phyloP scores from a whole-genome alignment of 192 early-diverging fungal species.

The Linnemannia elongata region DNA sequence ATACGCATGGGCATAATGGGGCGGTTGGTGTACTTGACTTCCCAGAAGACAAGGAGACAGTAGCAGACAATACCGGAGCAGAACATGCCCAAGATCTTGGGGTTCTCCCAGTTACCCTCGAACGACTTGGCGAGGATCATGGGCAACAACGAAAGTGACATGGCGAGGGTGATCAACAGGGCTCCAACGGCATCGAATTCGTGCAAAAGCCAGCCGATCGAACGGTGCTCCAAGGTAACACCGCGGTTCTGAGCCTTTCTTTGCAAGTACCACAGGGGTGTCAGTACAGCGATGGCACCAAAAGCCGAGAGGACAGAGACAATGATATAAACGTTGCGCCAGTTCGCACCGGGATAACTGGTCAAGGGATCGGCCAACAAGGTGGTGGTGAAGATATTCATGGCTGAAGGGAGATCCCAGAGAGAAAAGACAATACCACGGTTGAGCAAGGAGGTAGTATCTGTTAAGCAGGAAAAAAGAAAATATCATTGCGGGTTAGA shows the following conservation, averaged over 20 bases:
- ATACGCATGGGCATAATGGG: slow-evolving; percentile 56
- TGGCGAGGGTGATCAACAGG: slow-evolving; percentile 35
- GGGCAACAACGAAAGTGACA: slow-evolving; percentile 39
- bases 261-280: slow-evolving; percentile 49
- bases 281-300: slow-evolving; percentile 37
- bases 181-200: slow-evolving; percentile 52
- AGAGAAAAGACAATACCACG: slow-evolving; percentile 50
- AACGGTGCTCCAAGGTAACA: background rate
- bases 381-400: slow-evolving; percentile 36
- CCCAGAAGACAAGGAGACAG: slow-evolving; percentile 35
- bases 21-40: slow-evolving; percentile 30
- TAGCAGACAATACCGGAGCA: slow-evolving; percentile 23
- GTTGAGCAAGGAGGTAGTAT: slow-evolving; percentile 39
- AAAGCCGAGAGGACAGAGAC: slow-evolving; percentile 18
- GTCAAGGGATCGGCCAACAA: slow-evolving; percentile 29
- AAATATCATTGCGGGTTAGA: background rate
- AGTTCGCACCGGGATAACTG: slow-evolving; percentile 3
- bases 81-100: slow-evolving; percentile 44
- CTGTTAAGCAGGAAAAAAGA: background rate
- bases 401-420: slow-evolving; percentile 38
- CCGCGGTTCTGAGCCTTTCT: background rate
- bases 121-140: slow-evolving; percentile 42
- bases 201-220: slow-evolving; percentile 44
- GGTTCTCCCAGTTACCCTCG: slow-evolving; percentile 43
- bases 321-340: slow-evolving; percentile 46